Evolutionary conservation across 352 stramenopile genomes (phyloP).

Genomic region (Globisporangium paddicum): DNA sequence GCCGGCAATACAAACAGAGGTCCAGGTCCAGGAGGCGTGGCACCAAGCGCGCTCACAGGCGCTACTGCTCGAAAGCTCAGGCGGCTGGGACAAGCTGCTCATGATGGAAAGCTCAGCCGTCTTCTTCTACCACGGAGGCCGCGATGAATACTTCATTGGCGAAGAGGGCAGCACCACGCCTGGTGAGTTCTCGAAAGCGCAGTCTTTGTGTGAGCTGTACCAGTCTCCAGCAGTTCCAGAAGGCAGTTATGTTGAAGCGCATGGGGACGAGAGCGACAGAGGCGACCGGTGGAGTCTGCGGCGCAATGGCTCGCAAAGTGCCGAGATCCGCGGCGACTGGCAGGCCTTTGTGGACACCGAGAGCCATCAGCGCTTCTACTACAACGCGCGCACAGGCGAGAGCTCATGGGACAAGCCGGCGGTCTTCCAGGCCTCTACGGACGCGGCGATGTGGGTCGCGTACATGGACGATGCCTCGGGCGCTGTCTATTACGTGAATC

Average conservation of each 20-base stretch:
- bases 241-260: background rate
- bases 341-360: conserved; percentile 52
- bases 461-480: conserved; percentile 42
- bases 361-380: conserved; percentile 62
- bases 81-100: conserved; percentile 17
- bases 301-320: conserved; percentile 17
- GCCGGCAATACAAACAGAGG: background rate
- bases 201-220: background rate
- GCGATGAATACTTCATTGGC: conserved; percentile 7
- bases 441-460: conserved; percentile 19
- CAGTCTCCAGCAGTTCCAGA: background rate
- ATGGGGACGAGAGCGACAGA: background rate
- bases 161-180: background rate
- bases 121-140: conserved; percentile 16
- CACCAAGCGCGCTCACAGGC: background rate
- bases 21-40: background rate
- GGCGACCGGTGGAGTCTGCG: conserved; percentile 16
- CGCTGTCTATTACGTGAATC: conserved; percentile 51
- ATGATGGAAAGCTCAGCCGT: background rate
- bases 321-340: conserved; percentile 34
- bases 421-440: conserved; percentile 7
- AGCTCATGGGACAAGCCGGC: conserved; percentile 48
- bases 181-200: conserved; percentile 14
- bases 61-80: conserved; percentile 16
- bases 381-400: conserved; percentile 54